These are phyloP conservation scores for Sonneratia alba DNA, from an alignment of 345 rosid species.

Conservation along the genomic window DNA sequence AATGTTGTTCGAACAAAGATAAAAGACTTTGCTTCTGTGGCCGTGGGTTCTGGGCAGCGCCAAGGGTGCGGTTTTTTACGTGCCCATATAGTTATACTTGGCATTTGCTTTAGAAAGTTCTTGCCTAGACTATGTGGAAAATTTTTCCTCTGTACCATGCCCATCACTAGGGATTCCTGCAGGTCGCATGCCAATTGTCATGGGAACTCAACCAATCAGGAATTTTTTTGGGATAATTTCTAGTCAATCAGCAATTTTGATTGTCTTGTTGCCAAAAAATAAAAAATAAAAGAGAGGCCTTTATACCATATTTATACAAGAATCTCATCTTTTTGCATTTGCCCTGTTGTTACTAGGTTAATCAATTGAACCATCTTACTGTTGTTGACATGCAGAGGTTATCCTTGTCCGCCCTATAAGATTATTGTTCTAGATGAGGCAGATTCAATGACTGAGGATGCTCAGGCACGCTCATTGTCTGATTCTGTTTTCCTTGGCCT, in stretches of 20 bases:
- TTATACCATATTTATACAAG: neutral
- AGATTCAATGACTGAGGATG: constrained; percentile 99
- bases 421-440: constrained; percentile 92
- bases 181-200: neutral
- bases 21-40: constrained; percentile 89
- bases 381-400: constrained; percentile 36
- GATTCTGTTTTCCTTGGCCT: neutral
- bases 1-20: constrained; percentile 95
- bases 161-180: neutral
- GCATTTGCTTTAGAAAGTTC: neutral
- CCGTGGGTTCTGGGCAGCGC: constrained; percentile 65
- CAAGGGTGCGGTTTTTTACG: constrained; percentile 40
- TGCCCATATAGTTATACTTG: neutral
- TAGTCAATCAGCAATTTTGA: neutral
- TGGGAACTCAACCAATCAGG: neutral
- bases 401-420: constrained; percentile 89
- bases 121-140: neutral
- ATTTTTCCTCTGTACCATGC: neutral
- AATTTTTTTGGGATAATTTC: no score
- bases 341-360: neutral
- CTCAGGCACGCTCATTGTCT: constrained; percentile 48
- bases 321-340: neutral
- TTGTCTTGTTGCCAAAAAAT: neutral
- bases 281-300: no score
- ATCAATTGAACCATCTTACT: constrained; percentile 2